Base-by-base conservation (phyloP, 306 rosid genomes). In the Quillaja saponaria region DNA sequence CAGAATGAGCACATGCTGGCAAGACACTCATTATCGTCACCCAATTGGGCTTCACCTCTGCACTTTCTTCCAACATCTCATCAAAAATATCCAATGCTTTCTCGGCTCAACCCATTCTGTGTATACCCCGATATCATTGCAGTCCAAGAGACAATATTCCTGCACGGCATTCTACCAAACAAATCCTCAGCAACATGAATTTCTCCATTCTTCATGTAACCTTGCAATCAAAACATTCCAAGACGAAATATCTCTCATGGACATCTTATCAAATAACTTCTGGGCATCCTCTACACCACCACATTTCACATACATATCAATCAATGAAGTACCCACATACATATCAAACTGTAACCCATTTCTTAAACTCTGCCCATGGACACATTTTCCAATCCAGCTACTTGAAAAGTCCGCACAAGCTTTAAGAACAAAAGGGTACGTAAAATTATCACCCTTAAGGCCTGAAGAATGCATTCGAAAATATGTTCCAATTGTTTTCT, bases 91-190 rank as follows among this genome's bases (percentile, higher is more conserved):
- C 8, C 45, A 58, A 7, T 13, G 63, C 63, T 47, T 38, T 14
- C 15, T 58, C 63, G 12, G 49, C n/a, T 11, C 53, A 41, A 55
- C 48, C 73, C 77, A 6, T 74, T 74, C 48, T 79, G 80, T 3
- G 46, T 58, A 58, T 79, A 79, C 53, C 84, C 80, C 0, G 73
- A 61, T 14, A 79, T 70, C 84, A 79, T 67, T 10, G 68, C 47
- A 4, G 76, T 79, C 84, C 84, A 74, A 35, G 84, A 69, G 34
- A 74, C 60, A 13, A 74, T 61, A 60, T 79, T 74, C 53, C 73
- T 62, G 16, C 18, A 35, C 0, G 71, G 69, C 80, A 79, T 79
- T 41, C 38, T 60, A 46, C 71, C 69, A 8, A 79, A 79, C 15
- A 72, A 40, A 55, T 34, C 41, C 8, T 73, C 75, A 25, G 84